These are phyloP conservation scores for Lachnellula hyalina DNA, from an alignment of 2,329 filamentous ascomycete genomes.

Conservation along the genomic window DNA sequence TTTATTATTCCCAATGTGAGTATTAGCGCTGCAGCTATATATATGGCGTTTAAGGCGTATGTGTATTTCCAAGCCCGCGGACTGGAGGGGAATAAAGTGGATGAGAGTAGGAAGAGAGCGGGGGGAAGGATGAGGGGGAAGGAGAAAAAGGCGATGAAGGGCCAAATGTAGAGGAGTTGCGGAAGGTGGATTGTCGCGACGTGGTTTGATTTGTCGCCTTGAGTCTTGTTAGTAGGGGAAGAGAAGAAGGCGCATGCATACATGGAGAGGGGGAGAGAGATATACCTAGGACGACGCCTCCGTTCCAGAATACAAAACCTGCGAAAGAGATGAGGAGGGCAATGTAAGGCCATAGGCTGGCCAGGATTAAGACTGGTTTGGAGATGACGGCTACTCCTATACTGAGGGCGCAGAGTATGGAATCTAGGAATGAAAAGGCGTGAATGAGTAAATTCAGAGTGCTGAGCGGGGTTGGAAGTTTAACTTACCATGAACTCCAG, in stretches of 20 bases:
- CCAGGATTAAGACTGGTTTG: conserved; percentile 43
- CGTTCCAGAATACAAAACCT: conserved; percentile 78
- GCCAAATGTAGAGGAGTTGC: conserved; percentile 95
- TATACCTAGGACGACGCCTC: conserved; percentile 81
- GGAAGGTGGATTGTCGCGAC: conserved; percentile 81
- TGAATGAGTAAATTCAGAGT: conserved; percentile 3
- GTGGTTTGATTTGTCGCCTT: conserved; percentile 92
- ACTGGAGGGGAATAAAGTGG: conserved; percentile 1
- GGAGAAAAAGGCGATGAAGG: conserved; percentile 85
- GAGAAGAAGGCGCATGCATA: background rate
- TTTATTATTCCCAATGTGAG: conserved; percentile 49
- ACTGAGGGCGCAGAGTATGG: conserved; percentile 55
- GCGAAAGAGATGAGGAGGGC: conserved; percentile 62
- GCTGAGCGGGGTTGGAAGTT: background rate
- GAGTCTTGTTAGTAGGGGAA: background rate
- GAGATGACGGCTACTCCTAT: conserved; percentile 52
- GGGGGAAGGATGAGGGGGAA: conserved; percentile 62
- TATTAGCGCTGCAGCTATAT: conserved; percentile 5
- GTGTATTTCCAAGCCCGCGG: conserved; percentile 9
- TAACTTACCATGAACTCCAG: conserved; percentile 46
- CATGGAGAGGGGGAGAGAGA: background rate
- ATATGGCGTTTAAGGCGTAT: conserved; percentile 1
- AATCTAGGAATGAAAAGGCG: conserved; percentile 37
- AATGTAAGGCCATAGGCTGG: conserved; percentile 54
- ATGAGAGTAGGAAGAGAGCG: conserved; percentile 28